These are phyloP conservation scores for Penicillium riverlandense DNA, from an alignment of 495 filamentous ascomycete species.

Conservation along the genomic window DNA sequence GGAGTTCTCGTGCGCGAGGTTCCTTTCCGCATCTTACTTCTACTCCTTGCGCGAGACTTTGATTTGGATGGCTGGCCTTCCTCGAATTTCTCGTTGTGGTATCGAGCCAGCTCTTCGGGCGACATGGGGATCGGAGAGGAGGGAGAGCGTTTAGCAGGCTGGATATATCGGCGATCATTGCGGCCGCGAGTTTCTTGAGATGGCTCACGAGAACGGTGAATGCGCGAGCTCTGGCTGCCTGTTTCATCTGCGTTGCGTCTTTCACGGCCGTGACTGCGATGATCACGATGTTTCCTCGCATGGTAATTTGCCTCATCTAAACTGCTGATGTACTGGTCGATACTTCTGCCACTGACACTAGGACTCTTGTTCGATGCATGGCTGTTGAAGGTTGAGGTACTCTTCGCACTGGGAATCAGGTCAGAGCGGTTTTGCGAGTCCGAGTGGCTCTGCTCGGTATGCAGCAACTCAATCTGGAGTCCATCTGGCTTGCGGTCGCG, in stretches of 20 bases:
- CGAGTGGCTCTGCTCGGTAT: slow-evolving; percentile 36
- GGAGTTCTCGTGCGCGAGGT: slow-evolving; percentile 31
- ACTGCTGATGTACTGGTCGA: slow-evolving; percentile 84
- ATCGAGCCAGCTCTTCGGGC: slow-evolving; percentile 65
- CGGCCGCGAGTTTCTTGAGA: slow-evolving; percentile 67
- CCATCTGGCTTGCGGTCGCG: slow-evolving; percentile 75
- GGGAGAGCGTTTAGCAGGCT: slow-evolving; percentile 77
- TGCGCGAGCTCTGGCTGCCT: slow-evolving; percentile 38
- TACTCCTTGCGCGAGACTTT: slow-evolving; percentile 30
- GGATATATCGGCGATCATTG: slow-evolving; percentile 58
- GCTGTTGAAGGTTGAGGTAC: slow-evolving; percentile 41
- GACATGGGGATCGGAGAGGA: slow-evolving; percentile 91
- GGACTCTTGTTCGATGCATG: slow-evolving; percentile 43
- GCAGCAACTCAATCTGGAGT: slow-evolving; percentile 64
- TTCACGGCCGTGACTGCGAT: slow-evolving; percentile 52
- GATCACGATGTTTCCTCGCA: slow-evolving; percentile 44
- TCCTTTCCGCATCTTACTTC: slow-evolving; percentile 29
- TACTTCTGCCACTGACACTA: slow-evolving; percentile 53
- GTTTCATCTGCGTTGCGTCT: slow-evolving; percentile 44
- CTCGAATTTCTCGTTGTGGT: slow-evolving; percentile 41
- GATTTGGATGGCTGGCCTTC: slow-evolving; percentile 35
- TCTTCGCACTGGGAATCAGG: slow-evolving; percentile 35
- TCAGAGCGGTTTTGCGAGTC: slow-evolving; percentile 14
- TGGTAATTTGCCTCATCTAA: slow-evolving; percentile 68
- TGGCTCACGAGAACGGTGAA: slow-evolving; percentile 45